These are phyloP conservation scores for Solanum chacoense DNA, from an alignment of 305 asterid genomes.

Conservation along the genomic window DNA sequence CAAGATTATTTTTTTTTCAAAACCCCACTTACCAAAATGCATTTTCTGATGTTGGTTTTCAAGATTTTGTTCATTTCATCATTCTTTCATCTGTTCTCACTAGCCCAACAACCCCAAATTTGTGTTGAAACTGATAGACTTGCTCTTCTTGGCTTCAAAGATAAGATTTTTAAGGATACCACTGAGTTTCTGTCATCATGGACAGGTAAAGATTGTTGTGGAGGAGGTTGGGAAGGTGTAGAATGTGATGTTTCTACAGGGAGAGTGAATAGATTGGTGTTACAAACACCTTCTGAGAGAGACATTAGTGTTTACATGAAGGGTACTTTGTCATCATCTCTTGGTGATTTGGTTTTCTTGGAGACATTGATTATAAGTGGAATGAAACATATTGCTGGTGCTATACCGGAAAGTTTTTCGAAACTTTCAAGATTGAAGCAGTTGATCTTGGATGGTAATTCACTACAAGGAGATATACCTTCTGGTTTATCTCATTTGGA, in stretches of 20 bases:
- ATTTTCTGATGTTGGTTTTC: conserved; percentile 28
- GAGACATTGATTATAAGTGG: conserved; percentile 70
- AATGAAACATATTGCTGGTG: conserved; percentile 51
- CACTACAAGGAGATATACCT: conserved; percentile 56
- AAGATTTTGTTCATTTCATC: conserved; percentile 20
- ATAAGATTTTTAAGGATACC: conserved; percentile 53
- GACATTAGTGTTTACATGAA: conserved; percentile 42
- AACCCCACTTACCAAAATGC: conserved; percentile 31
- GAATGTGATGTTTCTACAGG: conserved; percentile 56
- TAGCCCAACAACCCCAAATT: conserved; percentile 4
- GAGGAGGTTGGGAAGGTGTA: conserved; percentile 94
- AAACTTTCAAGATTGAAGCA: conserved; percentile 50
- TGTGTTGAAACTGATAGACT: conserved; percentile 53
- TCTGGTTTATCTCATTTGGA: conserved; percentile 36
- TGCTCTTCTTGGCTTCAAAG: conserved; percentile 77
- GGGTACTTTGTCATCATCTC: conserved; percentile 62
- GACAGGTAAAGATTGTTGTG: conserved; percentile 63
- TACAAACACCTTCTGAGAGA: conserved; percentile 44
- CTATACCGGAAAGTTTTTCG: conserved; percentile 44
- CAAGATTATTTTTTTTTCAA: neutral
- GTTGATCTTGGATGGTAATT: conserved; percentile 72
- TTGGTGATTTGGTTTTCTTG: conserved; percentile 43
- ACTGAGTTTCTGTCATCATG: conserved; percentile 68
- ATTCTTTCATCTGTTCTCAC: neutral
- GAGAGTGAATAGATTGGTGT: conserved; percentile 39